Conservation (phyloP, 2,329 filamentous ascomycete genomes). For the Fusarium sp. region DNA sequence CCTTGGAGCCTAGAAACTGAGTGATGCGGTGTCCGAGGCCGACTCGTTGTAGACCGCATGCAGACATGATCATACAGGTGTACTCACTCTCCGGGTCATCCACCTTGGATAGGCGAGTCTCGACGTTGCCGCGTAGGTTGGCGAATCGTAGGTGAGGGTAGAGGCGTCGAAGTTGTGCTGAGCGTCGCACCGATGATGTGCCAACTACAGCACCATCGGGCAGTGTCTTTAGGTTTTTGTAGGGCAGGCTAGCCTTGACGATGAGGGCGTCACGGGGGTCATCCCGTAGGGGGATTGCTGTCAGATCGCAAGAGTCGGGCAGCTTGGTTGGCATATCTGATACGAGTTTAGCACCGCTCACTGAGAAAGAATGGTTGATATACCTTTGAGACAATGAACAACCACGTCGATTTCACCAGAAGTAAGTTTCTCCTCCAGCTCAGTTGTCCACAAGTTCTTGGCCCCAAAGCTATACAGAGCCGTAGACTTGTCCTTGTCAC, state of each 20-base stretch:
- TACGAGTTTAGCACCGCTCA: background rate
- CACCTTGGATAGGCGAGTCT: background rate
- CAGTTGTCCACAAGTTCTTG: background rate
- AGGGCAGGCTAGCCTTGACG: background rate
- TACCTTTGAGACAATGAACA: constrained; percentile 1
- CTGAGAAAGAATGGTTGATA: background rate
- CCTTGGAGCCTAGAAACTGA: background rate
- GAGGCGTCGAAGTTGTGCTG: background rate
- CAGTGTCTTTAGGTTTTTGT: background rate
- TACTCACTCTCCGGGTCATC: background rate
- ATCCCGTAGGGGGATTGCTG: background rate
- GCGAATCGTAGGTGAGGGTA: background rate
- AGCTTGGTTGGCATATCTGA: background rate
- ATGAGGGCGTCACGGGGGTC: background rate
- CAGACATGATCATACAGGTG: background rate
- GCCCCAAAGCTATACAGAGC: background rate
- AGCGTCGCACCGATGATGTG: background rate
- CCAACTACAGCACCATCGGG: background rate
- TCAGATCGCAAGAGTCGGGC: background rate
- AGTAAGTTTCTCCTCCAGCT: background rate
- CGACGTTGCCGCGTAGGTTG: background rate
- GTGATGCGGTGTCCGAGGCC: background rate
- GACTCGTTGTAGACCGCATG: background rate
- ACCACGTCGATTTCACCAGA: background rate
- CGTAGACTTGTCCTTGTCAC: background rate